phyloP scores from a whole-genome alignment of 2,329 filamentous ascomycete species.

The Exophiala phaeomuriformis region DNA sequence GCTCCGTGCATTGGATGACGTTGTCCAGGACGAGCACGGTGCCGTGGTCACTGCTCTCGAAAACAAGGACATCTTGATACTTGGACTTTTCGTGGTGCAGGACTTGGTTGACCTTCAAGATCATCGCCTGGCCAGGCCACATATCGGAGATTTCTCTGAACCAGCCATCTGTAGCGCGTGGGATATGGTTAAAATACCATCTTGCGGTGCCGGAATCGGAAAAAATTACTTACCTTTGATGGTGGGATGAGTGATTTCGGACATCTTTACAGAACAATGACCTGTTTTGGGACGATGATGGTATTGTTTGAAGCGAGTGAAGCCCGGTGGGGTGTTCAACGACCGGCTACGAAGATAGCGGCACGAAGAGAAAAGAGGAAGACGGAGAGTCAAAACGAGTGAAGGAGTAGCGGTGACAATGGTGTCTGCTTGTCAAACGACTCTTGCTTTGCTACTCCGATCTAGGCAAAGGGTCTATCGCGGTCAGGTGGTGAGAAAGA shows the following conservation, averaged over 20 bases:
- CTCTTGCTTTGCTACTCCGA: too few species aligned
- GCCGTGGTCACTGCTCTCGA: slow-evolving; percentile 95
- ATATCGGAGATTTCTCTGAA: slow-evolving; percentile 98
- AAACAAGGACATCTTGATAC: slow-evolving; percentile 98
- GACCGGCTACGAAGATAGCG: slow-evolving; percentile 2
- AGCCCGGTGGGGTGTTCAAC: slow-evolving; percentile 9
- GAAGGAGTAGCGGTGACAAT: neutral
- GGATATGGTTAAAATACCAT: neutral
- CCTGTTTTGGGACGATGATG: neutral
- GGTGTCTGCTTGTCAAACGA: neutral
- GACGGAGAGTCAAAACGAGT: slow-evolving; percentile 1
- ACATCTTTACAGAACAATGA: slow-evolving; percentile 42
- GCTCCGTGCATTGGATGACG: slow-evolving; percentile 97
- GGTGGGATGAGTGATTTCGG: slow-evolving; percentile 65
- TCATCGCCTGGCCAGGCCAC: slow-evolving; percentile 99
- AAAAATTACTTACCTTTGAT: slow-evolving; percentile 56
- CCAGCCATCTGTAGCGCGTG: slow-evolving; percentile 76
- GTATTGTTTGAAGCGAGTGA: slow-evolving; percentile 7
- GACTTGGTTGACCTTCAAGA: slow-evolving; percentile 92
- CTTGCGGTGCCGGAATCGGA: neutral
- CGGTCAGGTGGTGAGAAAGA: slow-evolving; percentile 9
- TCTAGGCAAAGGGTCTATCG: too few species aligned
- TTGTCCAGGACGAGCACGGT: slow-evolving; percentile 96
- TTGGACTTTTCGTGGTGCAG: slow-evolving; percentile 98
- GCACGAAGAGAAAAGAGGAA: slow-evolving; percentile 2